Percentiles rank a stretch among this genome's conserved stretches.
Conservation (phyloP, 2,329 filamentous ascomycete species). For the Tolypocladium inflatum region DNA sequence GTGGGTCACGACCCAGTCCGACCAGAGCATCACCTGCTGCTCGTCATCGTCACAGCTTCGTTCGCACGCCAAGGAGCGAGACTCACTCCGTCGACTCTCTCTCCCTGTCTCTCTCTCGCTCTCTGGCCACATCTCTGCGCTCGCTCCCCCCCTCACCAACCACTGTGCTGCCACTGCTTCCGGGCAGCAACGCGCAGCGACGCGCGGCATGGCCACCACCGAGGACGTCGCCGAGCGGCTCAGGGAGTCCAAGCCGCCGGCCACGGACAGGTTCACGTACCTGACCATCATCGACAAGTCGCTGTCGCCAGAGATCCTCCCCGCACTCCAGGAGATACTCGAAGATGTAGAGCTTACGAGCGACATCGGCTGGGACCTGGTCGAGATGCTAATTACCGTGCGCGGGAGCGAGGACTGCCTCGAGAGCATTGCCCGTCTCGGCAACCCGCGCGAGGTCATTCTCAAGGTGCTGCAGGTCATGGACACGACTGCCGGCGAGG, state of each 20-base stretch:
- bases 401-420: constrained; percentile 62
- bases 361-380: constrained; percentile 77
- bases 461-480: constrained; percentile 70
- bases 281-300: constrained; percentile 70
- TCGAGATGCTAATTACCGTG: constrained; percentile 62
- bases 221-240: constrained; percentile 35
- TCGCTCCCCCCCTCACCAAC: neutral
- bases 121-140: neutral
- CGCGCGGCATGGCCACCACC: constrained; percentile 19
- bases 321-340: constrained; percentile 57
- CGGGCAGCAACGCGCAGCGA: neutral
- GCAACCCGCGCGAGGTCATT: constrained; percentile 74
- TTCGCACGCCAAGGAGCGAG: neutral
- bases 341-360: constrained; percentile 59
- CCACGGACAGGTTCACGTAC: constrained; percentile 63
- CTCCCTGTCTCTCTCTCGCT: neutral
- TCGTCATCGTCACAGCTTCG: neutral
- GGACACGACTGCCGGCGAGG: constrained; percentile 36
- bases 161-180: neutral
- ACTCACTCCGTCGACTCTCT: neutral
- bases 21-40: neutral
- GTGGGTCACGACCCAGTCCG: neutral
- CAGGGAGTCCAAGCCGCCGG: constrained; percentile 38
- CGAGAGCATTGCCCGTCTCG: constrained; percentile 63
- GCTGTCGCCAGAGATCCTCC: constrained; percentile 56